Percentiles rank a stretch among this genome's conserved stretches.
Conservation (phyloP, 2,329 filamentous ascomycete genomes). For the Pyrenophora graminea region DNA sequence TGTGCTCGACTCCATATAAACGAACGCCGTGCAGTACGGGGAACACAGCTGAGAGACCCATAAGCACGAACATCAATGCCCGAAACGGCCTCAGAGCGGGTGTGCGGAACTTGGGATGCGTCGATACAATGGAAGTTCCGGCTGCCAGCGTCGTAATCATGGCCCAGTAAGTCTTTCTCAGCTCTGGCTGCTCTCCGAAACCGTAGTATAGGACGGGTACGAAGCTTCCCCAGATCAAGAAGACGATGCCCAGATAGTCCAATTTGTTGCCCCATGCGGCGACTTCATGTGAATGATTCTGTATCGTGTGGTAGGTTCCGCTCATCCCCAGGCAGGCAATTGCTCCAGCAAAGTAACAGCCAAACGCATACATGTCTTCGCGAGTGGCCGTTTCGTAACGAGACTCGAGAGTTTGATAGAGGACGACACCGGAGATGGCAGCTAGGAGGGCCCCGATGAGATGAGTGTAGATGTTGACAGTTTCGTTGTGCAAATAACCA, state of each 20-base stretch:
- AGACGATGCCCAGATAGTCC: conserved; percentile 92
- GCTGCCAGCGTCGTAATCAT: conserved; percentile 78
- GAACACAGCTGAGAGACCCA: conserved; percentile 82
- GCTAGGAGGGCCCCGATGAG: conserved; percentile 52
- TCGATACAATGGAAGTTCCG: conserved; percentile 76
- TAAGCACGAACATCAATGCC: conserved; percentile 83
- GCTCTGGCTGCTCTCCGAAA: conserved; percentile 62
- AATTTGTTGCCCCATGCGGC: conserved; percentile 87
- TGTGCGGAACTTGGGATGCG: conserved; percentile 81
- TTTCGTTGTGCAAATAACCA: conserved; percentile 68
- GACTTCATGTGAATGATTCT: conserved; percentile 79
- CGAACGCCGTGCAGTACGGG: conserved; percentile 77
- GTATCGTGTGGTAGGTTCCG: conserved; percentile 79
- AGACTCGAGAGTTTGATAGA: conserved; percentile 33
- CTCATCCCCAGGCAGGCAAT: conserved; percentile 54
- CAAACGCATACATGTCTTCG: conserved; percentile 45
- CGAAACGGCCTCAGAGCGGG: conserved; percentile 83
- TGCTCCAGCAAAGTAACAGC: conserved; percentile 48
- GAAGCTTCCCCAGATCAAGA: conserved; percentile 88
- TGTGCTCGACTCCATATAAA: conserved; percentile 67
- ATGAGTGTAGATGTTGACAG: conserved; percentile 74
- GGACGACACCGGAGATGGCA: conserved; percentile 19
- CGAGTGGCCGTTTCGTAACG: conserved; percentile 41
- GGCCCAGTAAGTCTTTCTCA: conserved; percentile 74
- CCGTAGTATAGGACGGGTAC: conserved; percentile 74